phyloP scores from a whole-genome alignment of 139 green algal genomes.

The Penium margaritaceum region DNA sequence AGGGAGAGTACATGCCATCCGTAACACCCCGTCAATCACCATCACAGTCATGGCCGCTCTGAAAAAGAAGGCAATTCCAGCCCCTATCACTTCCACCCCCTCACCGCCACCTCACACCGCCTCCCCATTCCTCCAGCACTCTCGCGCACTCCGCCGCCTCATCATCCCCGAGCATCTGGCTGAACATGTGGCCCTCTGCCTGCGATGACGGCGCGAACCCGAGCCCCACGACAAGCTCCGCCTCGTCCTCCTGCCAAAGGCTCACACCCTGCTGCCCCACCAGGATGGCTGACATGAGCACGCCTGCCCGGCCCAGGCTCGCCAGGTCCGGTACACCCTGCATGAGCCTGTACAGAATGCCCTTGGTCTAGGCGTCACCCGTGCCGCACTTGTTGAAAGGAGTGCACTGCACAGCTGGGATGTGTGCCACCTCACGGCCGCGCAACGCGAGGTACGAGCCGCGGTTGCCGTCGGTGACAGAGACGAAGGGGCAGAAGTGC shows the following conservation, averaged over 20 bases:
- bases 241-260: constrained; percentile 20
- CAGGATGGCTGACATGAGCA: constrained; percentile 11
- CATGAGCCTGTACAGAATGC: constrained; percentile 27
- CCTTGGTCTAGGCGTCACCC: constrained; percentile 70
- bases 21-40: no score
- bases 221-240: no score
- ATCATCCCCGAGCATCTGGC: no score
- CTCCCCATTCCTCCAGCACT: no score
- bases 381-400: constrained; percentile 83
- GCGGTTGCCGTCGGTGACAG: constrained; percentile 71
- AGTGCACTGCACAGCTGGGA: constrained; percentile 7
- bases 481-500: constrained; percentile 55
- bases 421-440: constrained; percentile 9
- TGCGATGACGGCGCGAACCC: no score
- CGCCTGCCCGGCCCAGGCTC: constrained; percentile 2
- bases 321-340: constrained; percentile 12
- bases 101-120: no score
- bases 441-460: constrained; percentile 42
- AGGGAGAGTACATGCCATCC: no score
- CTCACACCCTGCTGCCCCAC: constrained; percentile 27
- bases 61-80: no score
- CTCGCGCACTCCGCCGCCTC: no score
- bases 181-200: no score
- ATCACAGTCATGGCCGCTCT: no score
- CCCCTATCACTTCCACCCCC: no score